Conservation (phyloP, 495 filamentous ascomycete species). For the Opeltia flavorubescens region DNA sequence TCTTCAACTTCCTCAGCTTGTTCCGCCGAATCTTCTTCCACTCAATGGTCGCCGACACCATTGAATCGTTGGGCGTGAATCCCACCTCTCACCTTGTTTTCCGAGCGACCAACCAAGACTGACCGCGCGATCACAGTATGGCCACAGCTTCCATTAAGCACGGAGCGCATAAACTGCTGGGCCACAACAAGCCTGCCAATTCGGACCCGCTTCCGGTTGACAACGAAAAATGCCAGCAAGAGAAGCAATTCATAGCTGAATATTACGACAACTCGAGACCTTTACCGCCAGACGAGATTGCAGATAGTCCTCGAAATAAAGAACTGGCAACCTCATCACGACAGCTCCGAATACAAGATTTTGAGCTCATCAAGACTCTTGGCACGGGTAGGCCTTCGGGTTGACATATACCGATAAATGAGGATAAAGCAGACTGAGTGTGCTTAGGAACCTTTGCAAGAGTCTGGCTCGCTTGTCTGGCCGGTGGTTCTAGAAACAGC, state of each 20-base stretch:
- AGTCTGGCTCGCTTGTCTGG: conserved; percentile 71
- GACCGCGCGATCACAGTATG: conserved; percentile 9
- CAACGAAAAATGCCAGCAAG: conserved; percentile 23
- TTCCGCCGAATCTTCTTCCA: background rate
- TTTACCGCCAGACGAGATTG: conserved; percentile 38
- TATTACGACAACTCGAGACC: conserved; percentile 38
- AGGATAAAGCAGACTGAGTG: conserved; percentile 10
- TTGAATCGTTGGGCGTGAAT: conserved; percentile 3
- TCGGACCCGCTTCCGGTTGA: conserved; percentile 25
- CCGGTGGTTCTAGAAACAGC: conserved; percentile 37
- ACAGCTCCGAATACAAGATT: conserved; percentile 53
- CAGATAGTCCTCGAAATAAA: conserved; percentile 39
- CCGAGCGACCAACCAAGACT: background rate
- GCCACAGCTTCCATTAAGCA: conserved; percentile 17
- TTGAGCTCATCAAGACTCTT: conserved; percentile 74
- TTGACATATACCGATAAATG: too few species aligned
- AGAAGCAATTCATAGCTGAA: conserved; percentile 26
- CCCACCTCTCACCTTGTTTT: background rate
- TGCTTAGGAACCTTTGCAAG: conserved; percentile 80
- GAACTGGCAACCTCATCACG: conserved; percentile 41
- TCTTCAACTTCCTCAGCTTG: background rate
- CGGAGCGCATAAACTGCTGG: conserved; percentile 13
- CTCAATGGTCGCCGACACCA: conserved; percentile 1
- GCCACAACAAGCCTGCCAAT: conserved; percentile 8
- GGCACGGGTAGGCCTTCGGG: conserved; percentile 74